phyloP scores from a whole-genome alignment of 192 early-diverging fungal genomes.

The Coemansia sp. region DNA sequence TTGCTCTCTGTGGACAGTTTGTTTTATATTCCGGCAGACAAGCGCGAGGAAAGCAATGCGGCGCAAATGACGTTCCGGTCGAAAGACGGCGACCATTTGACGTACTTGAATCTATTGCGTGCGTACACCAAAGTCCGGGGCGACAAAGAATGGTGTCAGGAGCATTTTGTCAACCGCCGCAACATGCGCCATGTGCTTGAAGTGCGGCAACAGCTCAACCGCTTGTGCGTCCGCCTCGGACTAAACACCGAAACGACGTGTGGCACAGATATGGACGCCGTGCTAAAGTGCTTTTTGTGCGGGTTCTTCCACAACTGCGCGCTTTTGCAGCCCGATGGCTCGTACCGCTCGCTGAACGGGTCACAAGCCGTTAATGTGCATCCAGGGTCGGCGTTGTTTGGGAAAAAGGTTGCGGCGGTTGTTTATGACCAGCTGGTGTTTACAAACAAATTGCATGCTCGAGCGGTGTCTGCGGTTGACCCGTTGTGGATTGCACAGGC shows the following conservation, averaged over 20 bases:
- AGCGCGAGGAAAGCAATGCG: slow-evolving; percentile 79
- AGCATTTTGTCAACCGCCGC: slow-evolving; percentile 88
- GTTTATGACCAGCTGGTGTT: slow-evolving; percentile 91
- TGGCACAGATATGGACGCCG: slow-evolving; percentile 69
- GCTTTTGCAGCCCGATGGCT: slow-evolving; percentile 80
- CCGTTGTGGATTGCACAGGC: slow-evolving; percentile 78
- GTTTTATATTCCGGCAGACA: slow-evolving; percentile 85
- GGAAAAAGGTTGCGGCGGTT: slow-evolving; percentile 72
- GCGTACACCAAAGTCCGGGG: slow-evolving; percentile 77
- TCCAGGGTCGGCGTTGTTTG: slow-evolving; percentile 84
- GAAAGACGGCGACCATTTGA: slow-evolving; percentile 91
- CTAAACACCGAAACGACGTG: slow-evolving; percentile 66
- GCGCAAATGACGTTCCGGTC: slow-evolving; percentile 80
- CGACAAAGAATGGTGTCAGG: slow-evolving; percentile 83
- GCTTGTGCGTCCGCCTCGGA: slow-evolving; percentile 69
- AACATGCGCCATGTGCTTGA: slow-evolving; percentile 86
- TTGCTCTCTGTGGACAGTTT: slow-evolving; percentile 90
- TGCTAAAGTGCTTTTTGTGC: slow-evolving; percentile 82
- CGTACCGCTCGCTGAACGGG: slow-evolving; percentile 65
- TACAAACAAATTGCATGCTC: slow-evolving; percentile 87
- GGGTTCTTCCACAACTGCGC: slow-evolving; percentile 93
- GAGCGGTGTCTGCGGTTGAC: slow-evolving; percentile 78
- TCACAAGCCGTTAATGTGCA: slow-evolving; percentile 81
- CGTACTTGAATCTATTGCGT: slow-evolving; percentile 79
- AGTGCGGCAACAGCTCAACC: slow-evolving; percentile 81